These are phyloP conservation scores for Mortierella hygrophila DNA, from an alignment of 192 early-diverging fungal genomes.

Conservation along the genomic window DNA sequence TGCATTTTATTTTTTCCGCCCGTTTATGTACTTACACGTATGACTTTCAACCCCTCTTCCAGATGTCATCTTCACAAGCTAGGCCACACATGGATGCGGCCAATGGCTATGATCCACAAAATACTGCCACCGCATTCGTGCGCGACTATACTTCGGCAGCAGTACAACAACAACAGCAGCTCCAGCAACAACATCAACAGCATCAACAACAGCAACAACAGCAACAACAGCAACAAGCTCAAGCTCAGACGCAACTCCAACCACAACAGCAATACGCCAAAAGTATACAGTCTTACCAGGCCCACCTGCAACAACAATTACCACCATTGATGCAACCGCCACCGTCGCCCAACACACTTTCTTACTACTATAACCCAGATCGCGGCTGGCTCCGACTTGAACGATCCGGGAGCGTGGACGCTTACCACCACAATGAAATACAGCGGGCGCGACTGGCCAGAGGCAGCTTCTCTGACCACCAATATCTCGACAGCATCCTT, in stretches of 20 bases:
- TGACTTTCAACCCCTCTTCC: background rate
- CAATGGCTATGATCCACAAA: slow-evolving; percentile 40
- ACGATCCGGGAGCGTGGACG: slow-evolving; percentile 52
- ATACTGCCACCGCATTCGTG: slow-evolving; percentile 48
- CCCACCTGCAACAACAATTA: slow-evolving; percentile 37
- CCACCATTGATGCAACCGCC: slow-evolving; percentile 69
- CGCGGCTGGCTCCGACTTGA: slow-evolving; percentile 59
- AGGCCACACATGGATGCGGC: slow-evolving; percentile 16
- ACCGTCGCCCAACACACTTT: slow-evolving; percentile 63
- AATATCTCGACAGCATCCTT: slow-evolving; percentile 46
- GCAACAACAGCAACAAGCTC: slow-evolving; percentile 31
- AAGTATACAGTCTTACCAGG: slow-evolving; percentile 27
- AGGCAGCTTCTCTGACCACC: slow-evolving; percentile 51
- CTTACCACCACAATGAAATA: slow-evolving; percentile 48
- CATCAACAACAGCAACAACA: slow-evolving; percentile 35
- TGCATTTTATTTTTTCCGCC: background rate
- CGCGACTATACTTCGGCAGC: slow-evolving; percentile 47
- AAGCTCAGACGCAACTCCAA: slow-evolving; percentile 26
- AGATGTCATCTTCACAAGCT: slow-evolving; percentile 55
- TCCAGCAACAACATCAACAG: slow-evolving; percentile 13
- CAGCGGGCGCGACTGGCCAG: slow-evolving; percentile 45
- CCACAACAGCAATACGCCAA: slow-evolving; percentile 33
- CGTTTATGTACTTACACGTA: background rate
- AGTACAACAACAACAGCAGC: slow-evolving; percentile 37
- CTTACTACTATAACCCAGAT: slow-evolving; percentile 62